Conservation (phyloP, 441 rosid genomes). For the Sinapis alba region DNA sequence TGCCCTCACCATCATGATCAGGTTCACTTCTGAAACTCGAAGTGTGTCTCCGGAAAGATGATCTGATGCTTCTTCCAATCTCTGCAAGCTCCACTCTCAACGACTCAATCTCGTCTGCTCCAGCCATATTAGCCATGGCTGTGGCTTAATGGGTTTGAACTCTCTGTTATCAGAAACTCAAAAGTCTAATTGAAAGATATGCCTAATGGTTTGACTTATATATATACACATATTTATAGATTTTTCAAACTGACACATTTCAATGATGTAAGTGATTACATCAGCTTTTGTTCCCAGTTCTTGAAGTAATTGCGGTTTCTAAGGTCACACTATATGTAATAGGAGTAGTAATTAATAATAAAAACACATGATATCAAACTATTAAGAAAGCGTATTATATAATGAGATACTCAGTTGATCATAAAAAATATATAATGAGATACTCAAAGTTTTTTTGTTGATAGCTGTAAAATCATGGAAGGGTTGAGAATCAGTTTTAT, state of each 20-base stretch:
- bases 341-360: no score
- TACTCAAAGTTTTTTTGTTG: no score
- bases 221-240: background rate
- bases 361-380: no score
- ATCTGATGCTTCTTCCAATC: slow-evolving; percentile 57
- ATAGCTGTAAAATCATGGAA: no score
- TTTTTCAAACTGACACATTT: slow-evolving; percentile 12
- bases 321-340: no score
- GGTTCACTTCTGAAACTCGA: slow-evolving; percentile 48
- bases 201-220: background rate
- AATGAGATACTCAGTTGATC: no score
- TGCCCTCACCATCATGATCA: slow-evolving; percentile 36
- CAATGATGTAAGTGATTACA: slow-evolving; percentile 45
- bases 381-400: no score
- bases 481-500: no score
- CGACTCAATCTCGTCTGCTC: slow-evolving; percentile 55
- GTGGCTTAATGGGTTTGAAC: slow-evolving; percentile 19
- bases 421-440: no score
- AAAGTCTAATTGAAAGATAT: slow-evolving; percentile 1
- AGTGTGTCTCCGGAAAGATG: slow-evolving; percentile 45
- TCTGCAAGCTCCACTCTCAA: slow-evolving; percentile 49
- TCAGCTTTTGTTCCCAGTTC: slow-evolving; percentile 33
- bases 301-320: slow-evolving; percentile 17
- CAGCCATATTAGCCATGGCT: slow-evolving; percentile 47
- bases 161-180: slow-evolving; percentile 11